Evolutionary conservation across 352 stramenopile species (phyloP).

Genomic region (Phytophthora boehmeriae): DNA sequence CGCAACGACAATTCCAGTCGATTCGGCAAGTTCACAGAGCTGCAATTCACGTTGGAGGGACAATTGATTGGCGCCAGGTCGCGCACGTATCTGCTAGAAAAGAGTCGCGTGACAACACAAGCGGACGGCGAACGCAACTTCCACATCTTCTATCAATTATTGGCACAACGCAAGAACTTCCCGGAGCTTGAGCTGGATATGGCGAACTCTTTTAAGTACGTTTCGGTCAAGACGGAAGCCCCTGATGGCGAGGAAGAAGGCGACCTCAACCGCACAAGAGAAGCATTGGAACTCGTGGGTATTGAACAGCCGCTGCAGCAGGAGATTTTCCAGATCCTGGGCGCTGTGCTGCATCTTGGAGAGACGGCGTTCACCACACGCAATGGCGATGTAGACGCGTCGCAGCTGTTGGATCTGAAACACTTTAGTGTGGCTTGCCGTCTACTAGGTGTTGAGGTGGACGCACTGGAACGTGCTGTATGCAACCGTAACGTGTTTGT

Average conservation of each 20-base stretch:
- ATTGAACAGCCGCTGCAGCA: conserved; percentile 81
- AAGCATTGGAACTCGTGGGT: conserved; percentile 90
- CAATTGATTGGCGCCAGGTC: conserved; percentile 82
- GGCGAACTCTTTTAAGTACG: conserved; percentile 70
- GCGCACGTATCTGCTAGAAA: conserved; percentile 92
- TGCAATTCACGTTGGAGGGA: conserved; percentile 79
- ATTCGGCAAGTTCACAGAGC: conserved; percentile 89
- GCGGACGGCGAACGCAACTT: conserved; percentile 91
- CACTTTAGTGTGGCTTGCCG: conserved; percentile 63
- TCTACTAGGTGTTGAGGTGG: conserved; percentile 61
- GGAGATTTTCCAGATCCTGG: conserved; percentile 91
- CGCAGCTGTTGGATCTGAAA: conserved; percentile 60
- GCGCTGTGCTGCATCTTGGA: conserved; percentile 91
- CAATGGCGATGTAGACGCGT: conserved; percentile 82
- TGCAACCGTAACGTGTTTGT: conserved; percentile 87
- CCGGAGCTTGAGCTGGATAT: conserved; percentile 60
- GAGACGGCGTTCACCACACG: conserved; percentile 87
- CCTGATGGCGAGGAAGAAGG: conserved; percentile 58
- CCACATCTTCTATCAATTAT: conserved; percentile 94
- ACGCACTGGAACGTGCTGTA: conserved; percentile 66
- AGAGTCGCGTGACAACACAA: conserved; percentile 90
- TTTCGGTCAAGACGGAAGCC: conserved; percentile 45
- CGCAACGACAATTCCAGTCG: conserved; percentile 88
- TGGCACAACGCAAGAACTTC: conserved; percentile 63
- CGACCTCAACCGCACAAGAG: conserved; percentile 70